A percentile compares a stretch with the other conserved stretches of the same genome.
Conservation (phyloP, 495 filamentous ascomycete species). For the Melanomma pulvis-pyrius region DNA sequence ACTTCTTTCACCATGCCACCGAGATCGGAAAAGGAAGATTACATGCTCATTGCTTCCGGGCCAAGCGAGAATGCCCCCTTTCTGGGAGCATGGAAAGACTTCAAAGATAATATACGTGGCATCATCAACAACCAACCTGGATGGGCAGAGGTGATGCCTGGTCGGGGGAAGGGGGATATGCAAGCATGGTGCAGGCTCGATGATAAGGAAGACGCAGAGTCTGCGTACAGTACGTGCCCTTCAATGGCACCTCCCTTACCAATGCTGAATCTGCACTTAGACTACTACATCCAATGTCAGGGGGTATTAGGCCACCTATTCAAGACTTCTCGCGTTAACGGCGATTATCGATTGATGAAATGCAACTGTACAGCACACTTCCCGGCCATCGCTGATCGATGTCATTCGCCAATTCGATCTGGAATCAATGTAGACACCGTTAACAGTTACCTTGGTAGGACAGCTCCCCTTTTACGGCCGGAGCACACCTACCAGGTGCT, state of each 20-base stretch:
- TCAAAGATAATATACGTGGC: constrained; percentile 33
- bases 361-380: constrained; percentile 27
- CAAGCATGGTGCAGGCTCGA: constrained; percentile 30
- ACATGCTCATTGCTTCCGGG: constrained; percentile 24
- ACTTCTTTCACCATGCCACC: not conserved
- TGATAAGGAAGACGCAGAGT: constrained; percentile 19
- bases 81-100: constrained; percentile 26
- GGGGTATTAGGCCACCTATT: constrained; percentile 26
- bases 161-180: constrained; percentile 7
- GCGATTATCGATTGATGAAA: constrained; percentile 16
- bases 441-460: constrained; percentile 6
- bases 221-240: constrained; percentile 26
- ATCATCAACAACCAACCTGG: constrained; percentile 24
- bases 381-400: constrained; percentile 2
- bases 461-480: not conserved
- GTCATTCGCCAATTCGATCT: constrained; percentile 26
- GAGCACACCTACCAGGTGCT: constrained; percentile 1
- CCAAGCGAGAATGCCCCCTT: constrained; percentile 9
- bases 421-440: constrained; percentile 10
- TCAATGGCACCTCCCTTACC: not conserved
- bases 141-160: constrained; percentile 27
- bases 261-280: constrained; percentile 13
- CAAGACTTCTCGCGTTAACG: constrained; percentile 8
- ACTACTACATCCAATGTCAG: not conserved
- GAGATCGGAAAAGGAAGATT: not conserved